Evolutionary conservation across 1,284 basidiomycete species (phyloP).

Genomic region (Rhodofomes roseus): DNA sequence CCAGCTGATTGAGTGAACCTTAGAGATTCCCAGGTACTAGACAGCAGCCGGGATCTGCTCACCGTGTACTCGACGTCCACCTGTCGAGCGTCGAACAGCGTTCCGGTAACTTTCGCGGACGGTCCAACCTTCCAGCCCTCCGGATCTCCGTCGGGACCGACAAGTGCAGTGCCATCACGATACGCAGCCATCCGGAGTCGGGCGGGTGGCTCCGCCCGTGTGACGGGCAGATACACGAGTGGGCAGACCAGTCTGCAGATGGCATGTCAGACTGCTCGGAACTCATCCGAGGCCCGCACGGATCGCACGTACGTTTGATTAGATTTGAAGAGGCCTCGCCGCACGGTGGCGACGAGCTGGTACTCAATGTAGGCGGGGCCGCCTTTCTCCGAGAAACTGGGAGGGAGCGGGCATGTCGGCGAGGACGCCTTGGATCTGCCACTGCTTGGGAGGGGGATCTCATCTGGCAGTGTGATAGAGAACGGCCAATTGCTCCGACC

Average conservation of each 20-base stretch:
- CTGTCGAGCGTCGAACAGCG: slow-evolving; percentile 25
- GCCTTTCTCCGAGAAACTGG: slow-evolving; percentile 36
- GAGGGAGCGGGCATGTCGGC: slow-evolving; percentile 29
- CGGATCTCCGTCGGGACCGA: slow-evolving; percentile 31
- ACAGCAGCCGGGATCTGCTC: slow-evolving; percentile 18
- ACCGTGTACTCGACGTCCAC: slow-evolving; percentile 40
- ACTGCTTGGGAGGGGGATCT: slow-evolving; percentile 21
- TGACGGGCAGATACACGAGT: slow-evolving; percentile 32
- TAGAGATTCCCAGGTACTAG: background rate
- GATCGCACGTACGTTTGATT: slow-evolving; percentile 28
- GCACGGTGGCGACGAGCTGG: slow-evolving; percentile 33
- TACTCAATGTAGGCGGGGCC: slow-evolving; percentile 38
- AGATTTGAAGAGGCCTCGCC: slow-evolving; percentile 27
- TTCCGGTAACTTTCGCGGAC: slow-evolving; percentile 26
- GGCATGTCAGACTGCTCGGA: background rate
- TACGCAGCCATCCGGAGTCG: slow-evolving; percentile 29
- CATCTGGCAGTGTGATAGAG: slow-evolving; percentile 28
- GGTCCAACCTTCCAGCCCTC: slow-evolving; percentile 33
- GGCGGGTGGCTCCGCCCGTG: slow-evolving; percentile 29
- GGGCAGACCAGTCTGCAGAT: slow-evolving; percentile 23
- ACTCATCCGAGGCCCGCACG: background rate
- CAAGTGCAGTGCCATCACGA: slow-evolving; percentile 22
- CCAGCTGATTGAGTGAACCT: slow-evolving; percentile 33
- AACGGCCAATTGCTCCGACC: slow-evolving; percentile 30
- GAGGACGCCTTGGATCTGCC: slow-evolving; percentile 21